Base-by-base conservation (phyloP, 805 yeast species). In the Lipomyces starkeyi region DNA sequence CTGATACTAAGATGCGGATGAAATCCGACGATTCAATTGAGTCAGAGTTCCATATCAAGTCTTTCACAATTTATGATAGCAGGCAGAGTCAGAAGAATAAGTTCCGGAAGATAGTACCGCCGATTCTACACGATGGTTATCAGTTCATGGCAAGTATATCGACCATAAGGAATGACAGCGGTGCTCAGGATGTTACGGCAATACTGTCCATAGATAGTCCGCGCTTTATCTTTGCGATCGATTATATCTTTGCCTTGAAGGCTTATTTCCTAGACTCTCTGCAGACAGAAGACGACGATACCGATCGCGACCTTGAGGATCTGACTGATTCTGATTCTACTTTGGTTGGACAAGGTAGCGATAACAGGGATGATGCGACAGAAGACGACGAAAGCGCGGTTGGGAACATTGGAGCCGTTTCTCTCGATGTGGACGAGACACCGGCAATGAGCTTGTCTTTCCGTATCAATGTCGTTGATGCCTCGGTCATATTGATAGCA, bases 21-120 rank as follows among this genome's bases (percentile, higher is more conserved):
- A 83, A 81, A 55, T 82, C 85, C 32, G 84, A 86, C 71, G 84
- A 88, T 0, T 83, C 86, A 40, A 84, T 86, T 63, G 83, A 80
- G 7, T 85, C 93, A 0, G 88, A 87, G 63, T 73, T 92, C 8
- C 86, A 85, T 64, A 82, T 92, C 35, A 85, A 87, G 55, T 87
- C 97, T 0, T 89, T 95, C 73, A 86, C 88, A 1, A 90, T 93
- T 2, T 86, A 85, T 64, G 99, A 95, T 78, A 85, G 87, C 2
- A 83, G 98, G 71, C 77, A 78, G 29, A 79, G 80, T 6, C 85
- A 84, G 25, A 86, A 83, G 37, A 94, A 90, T 79, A 86, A 86
- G 73, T 94, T 91, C 79, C 84, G 90, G 0, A 90, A 93, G 68
- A 87, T 95, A 40, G 87, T 95, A 56, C 98, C 98, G 0, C 85